Evolutionary conservation across 352 stramenopile genomes (phyloP).

Genomic region (Phytophthora meadii): DNA sequence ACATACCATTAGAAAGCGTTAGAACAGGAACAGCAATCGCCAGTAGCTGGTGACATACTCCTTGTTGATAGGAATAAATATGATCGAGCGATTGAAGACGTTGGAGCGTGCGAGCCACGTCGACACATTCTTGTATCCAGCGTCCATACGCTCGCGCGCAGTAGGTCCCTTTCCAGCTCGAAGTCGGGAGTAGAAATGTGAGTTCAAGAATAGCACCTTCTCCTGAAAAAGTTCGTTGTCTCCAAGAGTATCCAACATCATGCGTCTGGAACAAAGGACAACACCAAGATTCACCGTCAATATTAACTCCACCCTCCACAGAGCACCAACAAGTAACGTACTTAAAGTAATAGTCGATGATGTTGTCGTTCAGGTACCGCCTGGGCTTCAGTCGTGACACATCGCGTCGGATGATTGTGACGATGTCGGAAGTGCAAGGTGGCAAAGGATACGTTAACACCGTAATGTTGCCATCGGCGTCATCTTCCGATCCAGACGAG

Average conservation of each 20-base stretch:
- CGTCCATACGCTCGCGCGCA: slow-evolving; percentile 44
- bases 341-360: slow-evolving; percentile 94
- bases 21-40: slow-evolving; percentile 6
- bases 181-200: slow-evolving; percentile 80
- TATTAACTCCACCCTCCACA: not conserved
- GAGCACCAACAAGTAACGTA: slow-evolving; percentile 33
- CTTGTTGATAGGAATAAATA: slow-evolving; percentile 91
- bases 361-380: slow-evolving; percentile 93
- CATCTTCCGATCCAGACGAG: slow-evolving; percentile 40
- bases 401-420: slow-evolving; percentile 77
- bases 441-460: slow-evolving; percentile 78
- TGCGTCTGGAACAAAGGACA: slow-evolving; percentile 34
- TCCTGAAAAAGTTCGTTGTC: slow-evolving; percentile 55
- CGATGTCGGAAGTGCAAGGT: slow-evolving; percentile 73
- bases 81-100: slow-evolving; percentile 75
- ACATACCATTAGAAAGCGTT: slow-evolving; percentile 8
- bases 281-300: slow-evolving; percentile 8
- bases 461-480: slow-evolving; percentile 35
- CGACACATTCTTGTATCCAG: slow-evolving; percentile 80
- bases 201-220: slow-evolving; percentile 81
- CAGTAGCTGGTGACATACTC: slow-evolving; percentile 49
- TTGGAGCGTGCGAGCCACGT: slow-evolving; percentile 73
- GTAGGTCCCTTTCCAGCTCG: slow-evolving; percentile 50
- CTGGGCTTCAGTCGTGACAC: slow-evolving; percentile 61
- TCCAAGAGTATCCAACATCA: slow-evolving; percentile 64